Evolutionary conservation across 2,329 filamentous ascomycete genomes (phyloP).

Genomic region (Purpureocillium lavendulum): DNA sequence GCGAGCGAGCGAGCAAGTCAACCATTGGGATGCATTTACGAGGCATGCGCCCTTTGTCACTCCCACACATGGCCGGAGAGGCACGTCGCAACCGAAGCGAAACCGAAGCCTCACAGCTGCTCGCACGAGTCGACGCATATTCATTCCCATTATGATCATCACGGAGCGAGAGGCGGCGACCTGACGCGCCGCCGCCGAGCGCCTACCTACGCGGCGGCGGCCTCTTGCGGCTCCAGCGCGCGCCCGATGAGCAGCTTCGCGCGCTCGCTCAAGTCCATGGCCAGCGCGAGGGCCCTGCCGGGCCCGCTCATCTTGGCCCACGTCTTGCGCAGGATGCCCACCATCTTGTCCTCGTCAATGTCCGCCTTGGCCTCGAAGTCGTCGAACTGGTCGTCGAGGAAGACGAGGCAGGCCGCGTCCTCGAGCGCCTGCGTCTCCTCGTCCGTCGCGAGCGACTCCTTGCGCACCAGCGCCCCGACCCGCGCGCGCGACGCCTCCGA

Average conservation of each 20-base stretch:
- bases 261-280: slow-evolving; percentile 55
- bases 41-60: no score
- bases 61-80: no score
- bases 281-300: slow-evolving; percentile 56
- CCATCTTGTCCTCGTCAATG: slow-evolving; percentile 67
- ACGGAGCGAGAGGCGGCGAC: no score
- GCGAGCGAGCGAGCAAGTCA: no score
- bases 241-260: slow-evolving; percentile 54
- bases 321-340: slow-evolving; percentile 63
- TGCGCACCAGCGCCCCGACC: slow-evolving; percentile 66
- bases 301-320: slow-evolving; percentile 66
- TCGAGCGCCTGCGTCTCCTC: slow-evolving; percentile 67
- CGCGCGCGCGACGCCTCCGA: slow-evolving; percentile 45
- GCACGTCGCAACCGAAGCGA: no score
- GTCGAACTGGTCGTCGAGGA: slow-evolving; percentile 80
- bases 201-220: no score
- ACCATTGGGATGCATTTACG: no score
- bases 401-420: slow-evolving; percentile 81
- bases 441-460: slow-evolving; percentile 58
- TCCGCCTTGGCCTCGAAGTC: slow-evolving; percentile 61
- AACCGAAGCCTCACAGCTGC: no score
- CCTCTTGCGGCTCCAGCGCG: slow-evolving; percentile 35
- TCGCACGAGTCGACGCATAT: no score
- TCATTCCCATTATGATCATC: no score
- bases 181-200: no score